Evolutionary conservation across 2,329 filamentous ascomycete species (phyloP), one percentile per base, ranked within the genome.

Genomic region (Pseudogymnoascus verrucosus): DNA sequence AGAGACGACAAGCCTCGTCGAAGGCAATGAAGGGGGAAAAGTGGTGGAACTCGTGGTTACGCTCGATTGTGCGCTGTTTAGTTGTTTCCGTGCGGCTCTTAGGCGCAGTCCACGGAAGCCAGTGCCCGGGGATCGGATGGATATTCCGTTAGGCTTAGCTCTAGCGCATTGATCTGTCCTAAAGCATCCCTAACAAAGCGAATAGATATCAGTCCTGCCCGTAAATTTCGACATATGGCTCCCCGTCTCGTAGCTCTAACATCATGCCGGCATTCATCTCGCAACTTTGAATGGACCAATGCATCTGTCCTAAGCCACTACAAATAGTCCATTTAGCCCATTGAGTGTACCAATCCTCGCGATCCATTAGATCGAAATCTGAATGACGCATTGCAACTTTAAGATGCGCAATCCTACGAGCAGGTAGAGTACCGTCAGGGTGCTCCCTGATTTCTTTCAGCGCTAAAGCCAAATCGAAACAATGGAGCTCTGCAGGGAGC

Each of bases 1-100:
- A 36, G 85, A 88, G 72, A 83, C 85, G 6, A 82, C 88, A 51
- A 78, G 79, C 19, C 85, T 88, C 51, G 86, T 88, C 68, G 76
- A 82, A 70, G 34, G 34, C 34, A 79, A 77, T 65, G 82, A 88
- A 68, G 85, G 85, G 2, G 86, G 85, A 1, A 80, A 78, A 65
- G 77, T 88, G 51, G 34, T 36, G 34, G 34, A 36, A 36, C 34
- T 36, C 34, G 11, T 36, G 34, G 34, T 36, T 36, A 11, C 34
- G 34, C 34, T 36, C 34, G 34, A 36, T 36, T 36, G 34, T 36
- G 34, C 34, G 34, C 34, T 36, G 34, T 36, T 36, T 36, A 36
- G 34, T 36, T 36, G 34, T 36, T 36, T 36, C 34, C 34, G 34
- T 14, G 34, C 34, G 34, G 11, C 34, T 36, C 34, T 14, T 36